Conservation (phyloP, 1,284 basidiomycete genomes). For the Boletus hoseneyae region DNA sequence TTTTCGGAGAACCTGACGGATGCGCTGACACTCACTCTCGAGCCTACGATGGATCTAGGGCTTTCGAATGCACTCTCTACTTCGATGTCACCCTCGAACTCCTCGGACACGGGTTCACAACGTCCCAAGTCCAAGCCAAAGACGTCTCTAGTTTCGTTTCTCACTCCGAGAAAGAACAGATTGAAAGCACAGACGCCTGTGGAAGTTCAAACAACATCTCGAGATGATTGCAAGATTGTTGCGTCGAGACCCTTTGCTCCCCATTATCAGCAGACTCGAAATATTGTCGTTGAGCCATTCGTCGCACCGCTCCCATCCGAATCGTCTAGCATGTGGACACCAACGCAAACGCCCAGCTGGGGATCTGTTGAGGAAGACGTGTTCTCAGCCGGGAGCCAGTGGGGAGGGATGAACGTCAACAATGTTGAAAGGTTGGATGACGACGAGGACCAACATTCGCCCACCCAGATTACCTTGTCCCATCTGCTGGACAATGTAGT, state of each 20-base stretch:
- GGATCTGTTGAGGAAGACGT: constrained; percentile 63
- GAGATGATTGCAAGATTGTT: constrained; percentile 39
- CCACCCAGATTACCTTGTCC: constrained; percentile 66
- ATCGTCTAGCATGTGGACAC: constrained; percentile 58
- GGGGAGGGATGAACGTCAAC: constrained; percentile 44
- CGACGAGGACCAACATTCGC: constrained; percentile 28
- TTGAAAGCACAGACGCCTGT: constrained; percentile 32
- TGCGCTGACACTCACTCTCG: constrained; percentile 73
- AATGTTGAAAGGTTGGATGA: constrained; percentile 27
- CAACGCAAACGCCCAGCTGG: constrained; percentile 50
- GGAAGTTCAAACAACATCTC: constrained; percentile 45
- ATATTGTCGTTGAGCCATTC: constrained; percentile 72
- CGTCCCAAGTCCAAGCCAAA: constrained; percentile 54
- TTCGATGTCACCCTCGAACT: constrained; percentile 23
- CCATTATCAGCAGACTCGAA: constrained; percentile 80
- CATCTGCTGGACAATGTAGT: constrained; percentile 92
- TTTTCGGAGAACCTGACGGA: constrained; percentile 94
- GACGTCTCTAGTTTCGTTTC: constrained; percentile 65
- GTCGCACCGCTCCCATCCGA: constrained; percentile 52
- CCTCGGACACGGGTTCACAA: constrained; percentile 27
- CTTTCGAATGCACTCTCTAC: constrained; percentile 18
- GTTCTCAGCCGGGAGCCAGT: constrained; percentile 50
- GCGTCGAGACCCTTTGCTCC: constrained; percentile 77
- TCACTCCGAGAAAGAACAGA: constrained; percentile 72
- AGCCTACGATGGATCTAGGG: constrained; percentile 48